These are phyloP conservation scores for Auricularia sp. DNA, from an alignment of 768 basidiomycete species.

Conservation along the genomic window DNA sequence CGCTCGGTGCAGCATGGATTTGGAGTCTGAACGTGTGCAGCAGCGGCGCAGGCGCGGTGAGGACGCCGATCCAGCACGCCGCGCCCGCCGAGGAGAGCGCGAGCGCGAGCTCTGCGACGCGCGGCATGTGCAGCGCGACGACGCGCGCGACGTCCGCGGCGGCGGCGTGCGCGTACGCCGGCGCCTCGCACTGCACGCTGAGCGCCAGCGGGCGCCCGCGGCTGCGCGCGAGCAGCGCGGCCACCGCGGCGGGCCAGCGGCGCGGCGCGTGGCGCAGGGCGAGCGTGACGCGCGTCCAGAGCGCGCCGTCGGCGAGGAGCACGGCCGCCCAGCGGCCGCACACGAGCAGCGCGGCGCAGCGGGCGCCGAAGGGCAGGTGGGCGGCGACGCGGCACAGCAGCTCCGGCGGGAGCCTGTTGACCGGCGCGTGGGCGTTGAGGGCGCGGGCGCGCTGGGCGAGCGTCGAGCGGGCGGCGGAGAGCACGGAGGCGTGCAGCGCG, in stretches of 20 bases:
- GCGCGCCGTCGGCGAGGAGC: neutral
- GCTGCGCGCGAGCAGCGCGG: neutral
- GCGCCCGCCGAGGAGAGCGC: neutral
- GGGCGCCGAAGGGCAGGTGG: neutral
- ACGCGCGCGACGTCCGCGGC: neutral
- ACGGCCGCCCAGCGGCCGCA: neutral
- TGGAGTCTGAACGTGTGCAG: neutral
- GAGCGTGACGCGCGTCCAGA: neutral
- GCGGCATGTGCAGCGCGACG: neutral
- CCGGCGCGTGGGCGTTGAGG: neutral
- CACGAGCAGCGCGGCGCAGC: neutral
- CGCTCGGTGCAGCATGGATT: neutral
- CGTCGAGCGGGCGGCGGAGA: neutral
- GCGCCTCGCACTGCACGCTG: neutral
- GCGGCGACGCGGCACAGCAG: neutral
- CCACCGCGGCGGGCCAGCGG: neutral
- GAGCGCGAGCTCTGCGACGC: neutral
- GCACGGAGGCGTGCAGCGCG: neutral
- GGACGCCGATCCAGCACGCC: neutral
- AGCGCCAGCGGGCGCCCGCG: neutral
- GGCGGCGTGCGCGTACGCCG: neutral
- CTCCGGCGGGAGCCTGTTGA: neutral
- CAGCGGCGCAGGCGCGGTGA: neutral
- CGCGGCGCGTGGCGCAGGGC: neutral
- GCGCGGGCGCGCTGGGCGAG: neutral